A percentile compares a stretch with the other conserved stretches of the same genome.
phyloP scores from a whole-genome alignment of 2,329 filamentous ascomycete species.

The Penicillium sp. region DNA sequence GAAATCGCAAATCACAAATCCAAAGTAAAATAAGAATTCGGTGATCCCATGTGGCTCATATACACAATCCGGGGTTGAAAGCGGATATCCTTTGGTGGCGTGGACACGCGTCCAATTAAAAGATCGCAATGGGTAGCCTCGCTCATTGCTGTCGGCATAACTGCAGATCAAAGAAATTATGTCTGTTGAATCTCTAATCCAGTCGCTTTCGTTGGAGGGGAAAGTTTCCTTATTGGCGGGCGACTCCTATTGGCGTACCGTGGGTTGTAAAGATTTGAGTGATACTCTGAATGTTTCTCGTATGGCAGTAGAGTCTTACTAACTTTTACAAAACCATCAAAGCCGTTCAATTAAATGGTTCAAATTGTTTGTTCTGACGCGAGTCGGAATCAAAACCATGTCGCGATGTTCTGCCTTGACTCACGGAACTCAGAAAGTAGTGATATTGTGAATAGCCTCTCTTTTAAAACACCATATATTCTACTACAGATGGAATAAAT shows the following conservation, averaged over 20 bases:
- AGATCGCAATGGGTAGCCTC: neutral
- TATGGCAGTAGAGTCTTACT: too few species aligned
- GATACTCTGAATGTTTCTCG: too few species aligned
- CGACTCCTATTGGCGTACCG: neutral
- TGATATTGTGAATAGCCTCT: too few species aligned
- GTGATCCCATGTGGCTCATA: neutral
- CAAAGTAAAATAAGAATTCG: neutral
- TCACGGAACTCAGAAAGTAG: too few species aligned
- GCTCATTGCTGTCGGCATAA: neutral
- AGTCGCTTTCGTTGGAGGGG: neutral
- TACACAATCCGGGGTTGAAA: neutral
- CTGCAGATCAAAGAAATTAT: neutral
- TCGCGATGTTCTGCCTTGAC: too few species aligned
- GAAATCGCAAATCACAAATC: neutral
- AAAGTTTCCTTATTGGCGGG: neutral
- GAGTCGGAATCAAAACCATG: too few species aligned
- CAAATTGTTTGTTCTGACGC: too few species aligned
- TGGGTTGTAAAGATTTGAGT: too few species aligned
- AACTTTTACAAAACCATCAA: too few species aligned
- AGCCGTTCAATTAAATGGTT: too few species aligned
- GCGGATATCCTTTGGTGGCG: neutral
- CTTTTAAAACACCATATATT: too few species aligned
- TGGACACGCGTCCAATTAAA: neutral
- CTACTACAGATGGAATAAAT: too few species aligned
- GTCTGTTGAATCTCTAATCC: neutral